Conservation (phyloP, 2,329 filamentous ascomycete species). For the Immersiporthe knoxdaviesiana region DNA sequence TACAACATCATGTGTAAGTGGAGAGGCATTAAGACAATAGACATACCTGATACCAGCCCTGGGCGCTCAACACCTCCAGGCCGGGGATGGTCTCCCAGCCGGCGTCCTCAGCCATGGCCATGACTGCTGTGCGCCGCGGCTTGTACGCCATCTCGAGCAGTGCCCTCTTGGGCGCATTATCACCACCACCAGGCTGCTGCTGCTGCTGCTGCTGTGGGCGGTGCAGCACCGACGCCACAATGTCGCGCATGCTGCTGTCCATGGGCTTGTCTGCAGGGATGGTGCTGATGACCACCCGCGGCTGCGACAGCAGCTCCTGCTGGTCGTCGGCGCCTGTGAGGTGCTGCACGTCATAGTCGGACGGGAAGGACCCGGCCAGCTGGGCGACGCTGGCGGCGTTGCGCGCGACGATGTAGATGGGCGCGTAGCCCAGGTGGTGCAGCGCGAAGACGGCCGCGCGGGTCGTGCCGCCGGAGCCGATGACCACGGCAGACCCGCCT, state of each 20-base stretch:
- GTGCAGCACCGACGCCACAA: constrained; percentile 60
- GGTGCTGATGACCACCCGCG: constrained; percentile 80
- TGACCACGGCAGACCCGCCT: constrained; percentile 64
- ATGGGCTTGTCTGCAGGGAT: constrained; percentile 88
- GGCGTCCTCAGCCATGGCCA: constrained; percentile 76
- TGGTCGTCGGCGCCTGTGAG: constrained; percentile 58
- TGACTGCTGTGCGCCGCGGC: constrained; percentile 79
- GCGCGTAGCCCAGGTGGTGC: constrained; percentile 78
- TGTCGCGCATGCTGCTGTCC: constrained; percentile 68
- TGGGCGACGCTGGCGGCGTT: constrained; percentile 68
- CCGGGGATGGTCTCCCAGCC: constrained; percentile 87
- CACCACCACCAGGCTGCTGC: no score
- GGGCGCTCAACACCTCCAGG: constrained; percentile 84
- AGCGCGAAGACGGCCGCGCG: constrained; percentile 90
- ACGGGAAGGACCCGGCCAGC: constrained; percentile 74
- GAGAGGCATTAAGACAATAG: neutral
- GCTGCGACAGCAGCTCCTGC: constrained; percentile 52
- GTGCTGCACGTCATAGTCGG: constrained; percentile 70
- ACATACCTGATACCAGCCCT: constrained; percentile 84
- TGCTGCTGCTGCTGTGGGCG: constrained; percentile 36
- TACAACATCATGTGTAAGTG: no score
- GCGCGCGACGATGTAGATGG: constrained; percentile 86
- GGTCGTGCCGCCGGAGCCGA: constrained; percentile 90
- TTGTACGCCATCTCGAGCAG: constrained; percentile 97
- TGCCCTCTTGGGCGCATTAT: constrained; percentile 56